phyloP scores from a whole-genome alignment of 768 basidiomycete genomes.

The Leccinum fibrillosum region DNA sequence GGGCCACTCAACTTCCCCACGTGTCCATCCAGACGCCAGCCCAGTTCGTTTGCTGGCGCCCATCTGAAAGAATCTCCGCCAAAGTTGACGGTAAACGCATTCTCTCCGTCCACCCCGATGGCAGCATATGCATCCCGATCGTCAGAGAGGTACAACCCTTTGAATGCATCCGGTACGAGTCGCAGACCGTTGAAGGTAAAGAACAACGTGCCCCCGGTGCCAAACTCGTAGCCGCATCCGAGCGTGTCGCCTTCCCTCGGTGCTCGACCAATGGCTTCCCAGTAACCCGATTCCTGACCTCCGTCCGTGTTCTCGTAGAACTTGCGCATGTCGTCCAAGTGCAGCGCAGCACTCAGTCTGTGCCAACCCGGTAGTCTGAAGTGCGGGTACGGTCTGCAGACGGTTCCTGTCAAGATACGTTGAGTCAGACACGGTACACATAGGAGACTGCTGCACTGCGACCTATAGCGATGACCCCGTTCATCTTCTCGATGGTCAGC shows the following conservation, averaged over 20 bases:
- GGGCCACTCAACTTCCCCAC: constrained; percentile 44
- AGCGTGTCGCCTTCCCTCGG: constrained; percentile 48
- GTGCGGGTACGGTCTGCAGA: constrained; percentile 61
- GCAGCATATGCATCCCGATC: constrained; percentile 60
- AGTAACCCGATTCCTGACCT: constrained; percentile 50
- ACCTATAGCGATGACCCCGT: constrained; percentile 62
- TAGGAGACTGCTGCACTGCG: constrained; percentile 3
- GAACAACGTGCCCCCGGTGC: constrained; percentile 37
- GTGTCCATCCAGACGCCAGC: constrained; percentile 62
- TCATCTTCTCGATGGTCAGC: constrained; percentile 51
- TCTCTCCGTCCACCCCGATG: constrained; percentile 46
- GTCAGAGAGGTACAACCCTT: constrained; percentile 50
- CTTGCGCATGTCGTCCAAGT: constrained; percentile 70
- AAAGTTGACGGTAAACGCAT: constrained; percentile 57
- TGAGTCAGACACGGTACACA: not conserved
- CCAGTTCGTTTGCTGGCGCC: constrained; percentile 63
- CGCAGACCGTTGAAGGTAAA: constrained; percentile 62
- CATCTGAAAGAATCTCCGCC: constrained; percentile 57
- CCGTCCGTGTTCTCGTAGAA: constrained; percentile 70
- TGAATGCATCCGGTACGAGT: constrained; percentile 42
- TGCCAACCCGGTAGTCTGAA: constrained; percentile 75
- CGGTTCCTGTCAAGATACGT: constrained; percentile 43
- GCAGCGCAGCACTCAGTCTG: constrained; percentile 58
- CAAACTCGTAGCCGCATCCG: constrained; percentile 65
- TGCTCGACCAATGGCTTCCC: constrained; percentile 24